Percentiles rank a stretch among this genome's conserved stretches.
phyloP scores from a whole-genome alignment of 2,329 filamentous ascomycete species.

The Claviceps digitariae region DNA sequence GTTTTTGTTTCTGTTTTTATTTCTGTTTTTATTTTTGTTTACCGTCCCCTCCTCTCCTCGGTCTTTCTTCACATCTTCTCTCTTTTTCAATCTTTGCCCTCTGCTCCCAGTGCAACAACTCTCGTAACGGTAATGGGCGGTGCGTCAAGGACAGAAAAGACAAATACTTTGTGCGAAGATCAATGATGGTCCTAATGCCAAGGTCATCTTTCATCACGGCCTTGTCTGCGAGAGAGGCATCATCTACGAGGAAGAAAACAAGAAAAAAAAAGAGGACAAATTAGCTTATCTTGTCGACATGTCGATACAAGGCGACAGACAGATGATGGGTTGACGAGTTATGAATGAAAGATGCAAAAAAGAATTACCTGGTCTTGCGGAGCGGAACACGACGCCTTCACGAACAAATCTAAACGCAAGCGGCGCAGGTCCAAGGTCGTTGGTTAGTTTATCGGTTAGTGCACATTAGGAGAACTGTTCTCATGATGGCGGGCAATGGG shows the following conservation, averaged over 20 bases:
- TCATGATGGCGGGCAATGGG: too few relatives aligned
- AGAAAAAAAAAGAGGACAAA: neutral
- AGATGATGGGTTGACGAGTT: neutral
- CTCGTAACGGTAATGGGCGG: neutral
- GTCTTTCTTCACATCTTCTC: too few relatives aligned
- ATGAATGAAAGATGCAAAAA: too few relatives aligned
- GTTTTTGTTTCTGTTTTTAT: neutral
- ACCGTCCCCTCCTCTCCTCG: too few relatives aligned
- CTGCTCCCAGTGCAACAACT: too few relatives aligned
- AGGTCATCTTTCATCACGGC: slow-evolving; percentile 43
- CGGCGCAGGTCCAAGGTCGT: neutral
- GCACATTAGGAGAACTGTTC: neutral
- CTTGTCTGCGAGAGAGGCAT: slow-evolving; percentile 55
- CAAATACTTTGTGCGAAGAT: slow-evolving; percentile 59
- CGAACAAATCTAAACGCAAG: slow-evolving; percentile 22
- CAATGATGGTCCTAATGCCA: slow-evolving; percentile 59
- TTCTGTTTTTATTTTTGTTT: neutral
- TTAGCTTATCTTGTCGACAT: neutral
- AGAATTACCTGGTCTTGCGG: slow-evolving; percentile 43
- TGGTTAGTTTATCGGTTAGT: too few relatives aligned
- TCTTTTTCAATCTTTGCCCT: too few relatives aligned
- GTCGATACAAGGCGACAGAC: neutral
- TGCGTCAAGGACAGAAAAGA: neutral
- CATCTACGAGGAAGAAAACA: slow-evolving; percentile 35
- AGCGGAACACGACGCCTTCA: slow-evolving; percentile 54